Percentiles rank a stretch among this genome's conserved stretches.
These are phyloP conservation scores for Flaveria robusta DNA, from an alignment of 129 eudicot genomes.

Conservation along the genomic window DNA sequence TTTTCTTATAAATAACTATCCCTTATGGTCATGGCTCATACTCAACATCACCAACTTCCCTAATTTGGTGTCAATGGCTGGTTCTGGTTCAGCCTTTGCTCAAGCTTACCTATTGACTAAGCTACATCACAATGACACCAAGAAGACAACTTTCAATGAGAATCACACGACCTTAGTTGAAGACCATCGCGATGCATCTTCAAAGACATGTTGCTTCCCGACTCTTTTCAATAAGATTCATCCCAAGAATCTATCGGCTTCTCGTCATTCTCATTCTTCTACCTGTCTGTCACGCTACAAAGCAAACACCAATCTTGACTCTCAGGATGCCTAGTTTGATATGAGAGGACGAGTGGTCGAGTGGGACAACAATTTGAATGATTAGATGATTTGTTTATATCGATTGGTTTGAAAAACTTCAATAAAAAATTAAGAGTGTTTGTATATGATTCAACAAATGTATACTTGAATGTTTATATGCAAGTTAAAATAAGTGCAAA, in stretches of 20 bases:
- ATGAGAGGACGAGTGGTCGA: background rate
- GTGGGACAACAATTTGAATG: no score
- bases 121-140: background rate
- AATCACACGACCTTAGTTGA: background rate
- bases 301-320: background rate
- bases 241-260: constrained; percentile 4
- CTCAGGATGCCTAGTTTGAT: background rate
- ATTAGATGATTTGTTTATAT: no score
- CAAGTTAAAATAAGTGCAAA: no score
- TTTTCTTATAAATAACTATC: constrained; percentile 1
- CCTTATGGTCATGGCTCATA: background rate
- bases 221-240: constrained; percentile 10
- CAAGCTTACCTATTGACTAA: constrained; percentile 8
- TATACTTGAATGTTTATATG: no score
- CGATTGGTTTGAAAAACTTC: no score
- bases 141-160: background rate
- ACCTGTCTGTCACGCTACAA: background rate
- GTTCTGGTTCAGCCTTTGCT: constrained; percentile 14
- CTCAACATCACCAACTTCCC: background rate
- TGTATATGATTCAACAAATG: no score
- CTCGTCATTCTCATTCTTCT: background rate
- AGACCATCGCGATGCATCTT: background rate
- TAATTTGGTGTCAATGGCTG: background rate
- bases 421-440: no score
- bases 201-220: background rate